Evolutionary conservation across 306 rosid genomes (phyloP).

Genomic region (Sophora flavescens): DNA sequence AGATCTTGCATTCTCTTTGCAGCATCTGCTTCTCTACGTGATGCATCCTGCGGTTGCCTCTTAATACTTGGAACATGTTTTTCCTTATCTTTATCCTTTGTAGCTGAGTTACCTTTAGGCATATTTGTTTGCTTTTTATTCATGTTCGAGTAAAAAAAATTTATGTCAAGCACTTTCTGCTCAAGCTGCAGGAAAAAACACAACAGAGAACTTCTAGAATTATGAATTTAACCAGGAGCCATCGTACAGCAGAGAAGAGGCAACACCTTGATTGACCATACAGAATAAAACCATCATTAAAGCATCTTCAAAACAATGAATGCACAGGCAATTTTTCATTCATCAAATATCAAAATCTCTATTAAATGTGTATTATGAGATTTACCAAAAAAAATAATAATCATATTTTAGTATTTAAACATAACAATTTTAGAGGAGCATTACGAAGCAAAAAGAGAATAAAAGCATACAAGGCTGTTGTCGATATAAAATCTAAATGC

Average conservation of each 20-base stretch:
- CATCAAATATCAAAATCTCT: slow-evolving; percentile 20
- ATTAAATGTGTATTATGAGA: neutral
- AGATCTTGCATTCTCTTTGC: slow-evolving; percentile 94
- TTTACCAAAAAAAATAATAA: slow-evolving; percentile 10
- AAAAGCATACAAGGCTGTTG: neutral
- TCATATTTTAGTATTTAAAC: slow-evolving; percentile 1
- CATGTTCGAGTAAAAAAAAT: slow-evolving; percentile 52
- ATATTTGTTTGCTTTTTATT: slow-evolving; percentile 59
- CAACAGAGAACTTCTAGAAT: slow-evolving; percentile 24
- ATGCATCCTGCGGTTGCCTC: slow-evolving; percentile 82
- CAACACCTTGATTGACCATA: neutral
- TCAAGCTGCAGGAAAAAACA: slow-evolving; percentile 71
- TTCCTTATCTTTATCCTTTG: slow-evolving; percentile 76
- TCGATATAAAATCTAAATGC: neutral
- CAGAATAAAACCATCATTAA: slow-evolving; percentile 20
- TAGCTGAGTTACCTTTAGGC: slow-evolving; percentile 60
- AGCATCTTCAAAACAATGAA: neutral
- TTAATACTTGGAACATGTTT: slow-evolving; percentile 74
- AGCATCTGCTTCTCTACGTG: slow-evolving; percentile 82
- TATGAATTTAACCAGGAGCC: slow-evolving; percentile 30
- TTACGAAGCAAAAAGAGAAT: neutral
- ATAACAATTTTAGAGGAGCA: neutral
- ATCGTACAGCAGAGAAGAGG: slow-evolving; percentile 20
- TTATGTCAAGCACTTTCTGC: slow-evolving; percentile 70
- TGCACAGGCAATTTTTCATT: neutral